Evolutionary conservation across 2,329 filamentous ascomycete species (phyloP).

Genomic region (Pseudofabraea citricarpa): DNA sequence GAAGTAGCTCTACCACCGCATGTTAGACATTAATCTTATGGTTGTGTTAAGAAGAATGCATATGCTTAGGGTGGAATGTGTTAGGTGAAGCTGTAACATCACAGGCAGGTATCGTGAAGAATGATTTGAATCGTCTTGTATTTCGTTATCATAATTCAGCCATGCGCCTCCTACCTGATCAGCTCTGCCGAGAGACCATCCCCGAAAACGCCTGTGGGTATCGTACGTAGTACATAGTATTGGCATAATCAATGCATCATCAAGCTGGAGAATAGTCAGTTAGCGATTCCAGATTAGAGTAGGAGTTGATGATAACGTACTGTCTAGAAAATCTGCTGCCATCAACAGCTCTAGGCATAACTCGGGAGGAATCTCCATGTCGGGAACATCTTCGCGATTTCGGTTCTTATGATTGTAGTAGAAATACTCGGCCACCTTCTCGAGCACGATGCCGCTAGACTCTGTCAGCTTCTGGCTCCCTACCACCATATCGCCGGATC

Average conservation of each 20-base stretch:
- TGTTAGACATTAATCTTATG: constrained; percentile 1
- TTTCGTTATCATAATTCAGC: no score
- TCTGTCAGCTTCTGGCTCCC: no score
- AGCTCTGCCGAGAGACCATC: no score
- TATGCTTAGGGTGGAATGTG: constrained; percentile 26
- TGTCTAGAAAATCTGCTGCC: constrained; percentile 72
- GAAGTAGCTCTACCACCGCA: constrained; percentile 2
- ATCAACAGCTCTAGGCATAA: constrained; percentile 73
- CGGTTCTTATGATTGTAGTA: constrained; percentile 76
- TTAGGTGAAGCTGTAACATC: background rate
- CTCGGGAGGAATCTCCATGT: constrained; percentile 77
- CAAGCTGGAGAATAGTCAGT: no score
- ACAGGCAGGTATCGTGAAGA: constrained; percentile 3
- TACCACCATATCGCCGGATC: no score
- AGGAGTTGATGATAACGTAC: no score
- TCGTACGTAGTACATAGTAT: no score
- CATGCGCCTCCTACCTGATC: no score
- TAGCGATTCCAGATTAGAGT: no score
- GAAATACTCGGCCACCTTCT: constrained; percentile 79
- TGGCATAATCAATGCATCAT: no score
- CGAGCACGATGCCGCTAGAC: constrained; percentile 69
- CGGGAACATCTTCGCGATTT: constrained; percentile 66
- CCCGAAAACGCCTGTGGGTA: no score
- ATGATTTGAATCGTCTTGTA: background rate
- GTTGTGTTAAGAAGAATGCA: constrained; percentile 25